Conservation (phyloP, 805 yeast genomes). For the Candida insectalens region DNA sequence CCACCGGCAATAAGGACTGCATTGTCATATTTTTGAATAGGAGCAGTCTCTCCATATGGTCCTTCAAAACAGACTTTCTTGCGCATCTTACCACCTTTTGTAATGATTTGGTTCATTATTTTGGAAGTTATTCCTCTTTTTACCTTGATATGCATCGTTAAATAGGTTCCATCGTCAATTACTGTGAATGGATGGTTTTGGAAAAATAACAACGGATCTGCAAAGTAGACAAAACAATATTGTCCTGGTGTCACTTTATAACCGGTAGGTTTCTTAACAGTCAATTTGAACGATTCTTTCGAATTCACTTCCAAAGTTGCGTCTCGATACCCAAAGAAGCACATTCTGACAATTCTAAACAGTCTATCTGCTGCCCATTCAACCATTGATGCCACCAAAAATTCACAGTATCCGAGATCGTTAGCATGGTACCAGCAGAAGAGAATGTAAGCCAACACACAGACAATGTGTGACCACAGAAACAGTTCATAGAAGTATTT, state of each 20-base stretch:
- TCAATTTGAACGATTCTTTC: constrained; percentile 32
- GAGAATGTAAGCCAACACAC: constrained; percentile 43
- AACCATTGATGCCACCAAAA: constrained; percentile 28
- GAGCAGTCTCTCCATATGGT: constrained; percentile 52
- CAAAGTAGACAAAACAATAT: constrained; percentile 46
- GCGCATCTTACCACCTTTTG: constrained; percentile 17
- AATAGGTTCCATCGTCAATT: constrained; percentile 27
- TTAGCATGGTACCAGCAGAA: constrained; percentile 52
- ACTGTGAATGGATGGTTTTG: constrained; percentile 69
- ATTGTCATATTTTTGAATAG: constrained; percentile 38
- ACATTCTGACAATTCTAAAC: constrained; percentile 27
- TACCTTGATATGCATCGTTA: constrained; percentile 33
- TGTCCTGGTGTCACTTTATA: constrained; percentile 48
- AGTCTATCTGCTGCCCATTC: constrained; percentile 46
- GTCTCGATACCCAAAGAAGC: constrained; percentile 14
- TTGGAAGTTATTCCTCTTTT: constrained; percentile 45
- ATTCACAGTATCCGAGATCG: constrained; percentile 25
- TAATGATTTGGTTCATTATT: constrained; percentile 22
- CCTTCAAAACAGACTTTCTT: constrained; percentile 46
- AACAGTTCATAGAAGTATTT: constrained; percentile 49
- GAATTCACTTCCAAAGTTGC: constrained; percentile 13
- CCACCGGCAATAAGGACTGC: constrained; percentile 61
- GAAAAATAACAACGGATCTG: constrained; percentile 43
- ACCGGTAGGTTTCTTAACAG: constrained; percentile 37
- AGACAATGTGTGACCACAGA: constrained; percentile 43